Evolutionary conservation across 305 asterid species (phyloP).

Genomic region (Fraxinus sp.): DNA sequence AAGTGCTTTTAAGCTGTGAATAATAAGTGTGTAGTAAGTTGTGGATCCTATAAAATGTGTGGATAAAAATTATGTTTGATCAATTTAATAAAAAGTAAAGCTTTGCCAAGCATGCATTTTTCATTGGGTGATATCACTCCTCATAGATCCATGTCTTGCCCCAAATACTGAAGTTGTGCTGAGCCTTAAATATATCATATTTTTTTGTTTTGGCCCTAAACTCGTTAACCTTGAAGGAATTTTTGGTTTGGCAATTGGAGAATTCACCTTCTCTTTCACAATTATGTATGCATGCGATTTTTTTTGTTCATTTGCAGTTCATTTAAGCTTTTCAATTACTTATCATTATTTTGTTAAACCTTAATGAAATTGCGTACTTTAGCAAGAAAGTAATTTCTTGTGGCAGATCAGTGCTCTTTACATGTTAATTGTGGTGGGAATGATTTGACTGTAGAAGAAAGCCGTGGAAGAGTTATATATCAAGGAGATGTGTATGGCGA

Average conservation of each 20-base stretch:
- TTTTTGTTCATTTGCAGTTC: not conserved
- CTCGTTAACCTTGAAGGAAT: not conserved
- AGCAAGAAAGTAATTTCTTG: conserved; percentile 25
- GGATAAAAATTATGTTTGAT: not conserved
- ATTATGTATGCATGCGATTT: not conserved
- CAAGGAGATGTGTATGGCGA: conserved; percentile 83
- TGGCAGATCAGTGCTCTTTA: conserved; percentile 79
- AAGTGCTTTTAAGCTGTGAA: not conserved
- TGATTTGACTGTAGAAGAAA: conserved; percentile 47
- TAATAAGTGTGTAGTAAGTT: not conserved
- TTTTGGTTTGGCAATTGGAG: not conserved
- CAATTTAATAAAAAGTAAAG: not conserved
- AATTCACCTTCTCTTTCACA: not conserved
- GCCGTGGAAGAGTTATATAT: conserved; percentile 39
- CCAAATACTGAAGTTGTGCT: not conserved
- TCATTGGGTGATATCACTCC: not conserved
- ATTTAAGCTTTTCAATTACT: not conserved
- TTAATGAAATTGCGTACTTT: not conserved
- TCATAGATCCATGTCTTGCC: not conserved
- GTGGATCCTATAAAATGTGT: not conserved
- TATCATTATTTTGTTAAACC: not conserved
- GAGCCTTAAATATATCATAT: not conserved
- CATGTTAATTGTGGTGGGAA: conserved; percentile 83
- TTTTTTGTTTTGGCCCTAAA: not conserved
- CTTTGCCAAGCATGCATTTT: not conserved